Conservation (phyloP, 257 asterid species). For the Petunia axillaris region DNA sequence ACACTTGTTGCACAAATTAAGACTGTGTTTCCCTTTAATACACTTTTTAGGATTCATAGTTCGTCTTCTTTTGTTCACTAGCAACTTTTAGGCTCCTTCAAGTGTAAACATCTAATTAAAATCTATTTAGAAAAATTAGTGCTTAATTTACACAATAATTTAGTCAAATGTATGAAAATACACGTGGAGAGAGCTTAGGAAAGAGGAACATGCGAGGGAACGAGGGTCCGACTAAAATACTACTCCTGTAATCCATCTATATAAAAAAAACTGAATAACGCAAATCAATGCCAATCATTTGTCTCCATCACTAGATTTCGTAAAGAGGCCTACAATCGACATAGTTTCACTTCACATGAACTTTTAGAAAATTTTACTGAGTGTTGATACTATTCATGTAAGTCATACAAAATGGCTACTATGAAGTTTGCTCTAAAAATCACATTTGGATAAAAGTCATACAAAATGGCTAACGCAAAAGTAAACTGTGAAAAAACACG, state of each 20-base stretch:
- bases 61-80: no score
- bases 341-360: no score
- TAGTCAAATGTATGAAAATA: not conserved
- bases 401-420: not conserved
- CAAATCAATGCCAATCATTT: constrained; percentile 14
- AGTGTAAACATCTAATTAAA: not conserved
- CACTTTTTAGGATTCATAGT: no score
- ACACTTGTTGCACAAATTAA: no score
- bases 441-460: not conserved
- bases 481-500: not conserved
- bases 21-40: no score
- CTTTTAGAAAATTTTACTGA: not conserved
- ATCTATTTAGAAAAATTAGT: not conserved
- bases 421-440: not conserved
- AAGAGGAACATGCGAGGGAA: not conserved
- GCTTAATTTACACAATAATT: not conserved
- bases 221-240: not conserved
- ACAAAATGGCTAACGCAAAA: not conserved
- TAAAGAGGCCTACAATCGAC: not conserved
- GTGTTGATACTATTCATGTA: not conserved
- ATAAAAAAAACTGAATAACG: not conserved
- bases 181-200: not conserved
- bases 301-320: constrained; percentile 10
- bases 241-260: no score
- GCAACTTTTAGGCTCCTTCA: not conserved